phyloP scores from a whole-genome alignment of 2,329 filamentous ascomycete species.

The Phoma sp. region DNA sequence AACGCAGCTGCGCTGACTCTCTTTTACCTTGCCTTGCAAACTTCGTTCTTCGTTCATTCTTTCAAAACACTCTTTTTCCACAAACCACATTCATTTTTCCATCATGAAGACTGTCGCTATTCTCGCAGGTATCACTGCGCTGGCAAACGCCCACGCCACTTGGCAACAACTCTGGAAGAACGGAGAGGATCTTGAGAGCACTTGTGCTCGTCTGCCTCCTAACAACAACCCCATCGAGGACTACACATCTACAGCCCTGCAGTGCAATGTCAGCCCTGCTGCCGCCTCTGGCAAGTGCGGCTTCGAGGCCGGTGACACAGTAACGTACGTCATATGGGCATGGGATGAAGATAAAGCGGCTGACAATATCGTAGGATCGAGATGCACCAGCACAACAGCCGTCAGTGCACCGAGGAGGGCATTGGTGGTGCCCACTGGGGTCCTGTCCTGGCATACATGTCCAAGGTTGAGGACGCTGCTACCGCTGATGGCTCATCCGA shows the following conservation, averaged over 20 bases:
- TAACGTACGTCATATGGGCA: constrained; percentile 17
- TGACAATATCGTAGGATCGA: constrained; percentile 23
- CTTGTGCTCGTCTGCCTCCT: constrained; percentile 35
- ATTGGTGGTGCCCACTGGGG: constrained; percentile 57
- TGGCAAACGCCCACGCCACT: constrained; percentile 39
- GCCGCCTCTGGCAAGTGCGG: constrained; percentile 36
- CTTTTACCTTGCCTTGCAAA: constrained; percentile 29
- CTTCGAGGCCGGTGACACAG: constrained; percentile 36
- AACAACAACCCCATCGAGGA: constrained; percentile 41
- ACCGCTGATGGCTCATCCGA: constrained; percentile 56
- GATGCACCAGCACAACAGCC: constrained; percentile 40
- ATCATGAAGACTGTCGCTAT: constrained; percentile 39
- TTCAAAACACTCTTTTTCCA: constrained; percentile 29
- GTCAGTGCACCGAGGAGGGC: constrained; percentile 32
- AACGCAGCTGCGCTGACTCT: constrained; percentile 45
- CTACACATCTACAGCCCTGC: constrained; percentile 40
- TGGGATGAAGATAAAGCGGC: neutral
- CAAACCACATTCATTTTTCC: constrained; percentile 17
- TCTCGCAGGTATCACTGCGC: constrained; percentile 35
- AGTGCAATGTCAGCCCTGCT: constrained; percentile 40
- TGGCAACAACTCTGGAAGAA: constrained; percentile 44
- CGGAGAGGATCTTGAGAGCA: constrained; percentile 40
- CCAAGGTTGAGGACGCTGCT: constrained; percentile 49
- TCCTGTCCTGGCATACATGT: constrained; percentile 62
- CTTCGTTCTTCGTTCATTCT: constrained; percentile 35